phyloP scores from a whole-genome alignment of 2,329 filamentous ascomycete species.

The Aureobasidium subglaciale region DNA sequence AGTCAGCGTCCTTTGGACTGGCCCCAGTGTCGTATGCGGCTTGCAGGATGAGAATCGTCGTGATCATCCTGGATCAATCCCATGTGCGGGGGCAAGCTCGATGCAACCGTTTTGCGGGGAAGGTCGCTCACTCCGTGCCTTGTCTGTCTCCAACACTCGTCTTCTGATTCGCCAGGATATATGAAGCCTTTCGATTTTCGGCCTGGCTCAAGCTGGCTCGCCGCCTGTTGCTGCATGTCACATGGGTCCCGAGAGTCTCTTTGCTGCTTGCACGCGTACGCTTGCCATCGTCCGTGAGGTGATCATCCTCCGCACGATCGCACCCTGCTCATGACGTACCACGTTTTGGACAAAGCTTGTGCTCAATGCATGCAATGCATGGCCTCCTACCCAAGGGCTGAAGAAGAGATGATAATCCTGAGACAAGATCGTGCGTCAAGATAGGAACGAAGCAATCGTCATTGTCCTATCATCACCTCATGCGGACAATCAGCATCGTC shows the following conservation, averaged over 20 bases:
- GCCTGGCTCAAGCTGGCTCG: background rate
- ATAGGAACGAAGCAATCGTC: background rate
- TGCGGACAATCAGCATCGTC: background rate
- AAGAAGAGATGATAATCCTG: constrained; percentile 1
- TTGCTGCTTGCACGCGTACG: constrained; percentile 8
- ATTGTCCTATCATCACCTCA: background rate
- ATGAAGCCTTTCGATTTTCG: constrained; percentile 4
- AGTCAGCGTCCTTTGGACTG: constrained; percentile 13
- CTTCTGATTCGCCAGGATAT: constrained; percentile 2
- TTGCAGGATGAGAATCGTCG: constrained; percentile 10
- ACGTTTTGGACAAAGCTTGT: background rate
- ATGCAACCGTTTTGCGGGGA: constrained; percentile 10
- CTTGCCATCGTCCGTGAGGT: constrained; percentile 1
- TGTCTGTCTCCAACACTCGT: background rate
- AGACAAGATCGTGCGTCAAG: background rate
- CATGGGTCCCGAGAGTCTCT: constrained; percentile 12
- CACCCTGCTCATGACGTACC: background rate
- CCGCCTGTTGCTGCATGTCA: constrained; percentile 7
- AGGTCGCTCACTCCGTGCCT: background rate
- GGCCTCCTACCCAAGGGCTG: background rate
- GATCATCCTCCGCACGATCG: background rate
- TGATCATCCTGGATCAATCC: constrained; percentile 3
- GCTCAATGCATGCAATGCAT: background rate
- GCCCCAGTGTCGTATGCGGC: constrained; percentile 17
- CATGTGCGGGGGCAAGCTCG: constrained; percentile 9